Evolutionary conservation across 306 rosid species (phyloP), one percentile per base, ranked within the genome.

Genomic region (Arachis hypogaea): DNA sequence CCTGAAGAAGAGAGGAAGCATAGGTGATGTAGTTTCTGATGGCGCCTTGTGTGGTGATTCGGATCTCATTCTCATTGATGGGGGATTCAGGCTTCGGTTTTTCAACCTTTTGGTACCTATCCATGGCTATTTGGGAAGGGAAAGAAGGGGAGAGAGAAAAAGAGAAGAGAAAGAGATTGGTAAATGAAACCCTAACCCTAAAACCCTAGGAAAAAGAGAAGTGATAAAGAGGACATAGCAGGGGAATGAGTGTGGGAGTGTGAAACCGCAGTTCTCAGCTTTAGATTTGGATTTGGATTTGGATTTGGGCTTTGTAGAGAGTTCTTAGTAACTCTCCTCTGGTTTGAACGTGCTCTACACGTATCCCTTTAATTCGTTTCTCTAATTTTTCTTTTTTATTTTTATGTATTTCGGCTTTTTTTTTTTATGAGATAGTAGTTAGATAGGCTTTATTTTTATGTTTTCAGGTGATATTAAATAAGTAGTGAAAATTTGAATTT

Each of bases 1-100:
- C 97, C 97, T 91, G 96, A 11, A 93, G 97, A 65, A 91, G 94
- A n/a, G 97, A 83, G 69, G 90, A 77, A 55, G 98, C 98, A 73
- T 93, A 93, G 71, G 92, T 91, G 93, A 93, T 93, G 84, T 93
- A 91, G 96, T 93, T 93, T 30, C 98, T 83, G 77, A 93, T 93
- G 44, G 91, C 97, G 72, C 98, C 98, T 72, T 93, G 98, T 14
- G 96, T 85, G 4, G 98, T 93, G 92, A 93, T 91, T 18, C 98
- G 86, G 89, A 91, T 88, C 87, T 91, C 97, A 67, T 91, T 91
- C 77, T 84, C 95, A 73, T 84, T 88, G 83, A 93, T 89, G 28
- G 98, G 97, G 43, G 87, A 80, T 49, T 91, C 97, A 0, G 87
- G 92, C 75, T 87, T 93, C 0, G 96, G 91, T 72, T 86, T 93